Conservation (phyloP, 228 moss, liverwort and hornwort species). For the Sphagnum magellanicum region DNA sequence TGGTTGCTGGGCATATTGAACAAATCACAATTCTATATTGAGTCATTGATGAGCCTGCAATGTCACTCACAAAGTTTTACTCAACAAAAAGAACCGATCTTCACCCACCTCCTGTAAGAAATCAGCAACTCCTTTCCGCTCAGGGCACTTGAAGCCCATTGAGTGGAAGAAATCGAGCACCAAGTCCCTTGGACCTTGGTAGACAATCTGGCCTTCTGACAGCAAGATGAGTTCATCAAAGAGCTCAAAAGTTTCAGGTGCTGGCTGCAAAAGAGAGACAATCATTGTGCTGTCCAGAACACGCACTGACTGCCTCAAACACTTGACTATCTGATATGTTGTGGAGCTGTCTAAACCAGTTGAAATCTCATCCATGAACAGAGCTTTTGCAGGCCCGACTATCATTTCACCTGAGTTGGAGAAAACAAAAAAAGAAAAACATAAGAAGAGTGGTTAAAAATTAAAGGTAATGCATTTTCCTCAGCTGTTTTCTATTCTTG, state of each 20-base stretch:
- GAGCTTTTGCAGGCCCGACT: constrained; percentile 72
- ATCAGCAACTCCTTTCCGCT: constrained; percentile 89
- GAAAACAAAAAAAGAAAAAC: not conserved
- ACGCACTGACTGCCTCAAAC: constrained; percentile 63
- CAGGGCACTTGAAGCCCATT: constrained; percentile 76
- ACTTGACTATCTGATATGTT: constrained; percentile 86
- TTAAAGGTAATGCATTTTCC: not conserved
- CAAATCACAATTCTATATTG: not conserved
- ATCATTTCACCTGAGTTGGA: constrained; percentile 78
- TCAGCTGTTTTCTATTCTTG: not conserved
- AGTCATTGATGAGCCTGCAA: not conserved
- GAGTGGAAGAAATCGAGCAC: constrained; percentile 72
- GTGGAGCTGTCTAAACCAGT: constrained; percentile 94
- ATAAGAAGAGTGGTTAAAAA: not conserved
- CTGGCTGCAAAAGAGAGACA: constrained; percentile 83
- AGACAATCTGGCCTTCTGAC: constrained; percentile 79
- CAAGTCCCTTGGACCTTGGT: constrained; percentile 65
- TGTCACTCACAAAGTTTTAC: not conserved
- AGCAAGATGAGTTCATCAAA: constrained; percentile 85
- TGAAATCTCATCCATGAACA: constrained; percentile 98
- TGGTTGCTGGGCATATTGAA: not conserved
- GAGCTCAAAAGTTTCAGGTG: constrained; percentile 83
- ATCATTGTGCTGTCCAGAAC: constrained; percentile 67
- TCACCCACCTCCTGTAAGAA: constrained; percentile 78
- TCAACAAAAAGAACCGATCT: not conserved